Evolutionary conservation across 2,329 filamentous ascomycete species (phyloP), one percentile per base, ranked within the genome.

Genomic region (Botrytis aclada): DNA sequence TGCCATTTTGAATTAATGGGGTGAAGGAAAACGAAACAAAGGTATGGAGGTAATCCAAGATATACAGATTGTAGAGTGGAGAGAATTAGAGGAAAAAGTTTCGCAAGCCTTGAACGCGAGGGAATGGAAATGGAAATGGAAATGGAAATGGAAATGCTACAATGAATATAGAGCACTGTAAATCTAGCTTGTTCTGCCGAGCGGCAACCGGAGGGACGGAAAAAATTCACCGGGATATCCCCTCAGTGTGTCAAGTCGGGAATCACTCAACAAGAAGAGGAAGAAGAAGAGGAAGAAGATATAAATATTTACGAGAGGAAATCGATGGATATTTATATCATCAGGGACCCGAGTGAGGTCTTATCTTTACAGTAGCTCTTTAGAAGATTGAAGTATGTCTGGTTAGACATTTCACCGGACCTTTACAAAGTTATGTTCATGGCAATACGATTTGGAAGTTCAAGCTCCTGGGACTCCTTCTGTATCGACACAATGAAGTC

Each of bases 1-100:
- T 84, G 94, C 93, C 95, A 98, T 98, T 87, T 84, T 87, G 84
- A 83, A 82, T 79, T 47, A 69, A 58, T 65, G 71, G 60, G 12
- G 32, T 70, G 74, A 45, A 32, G 65, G 66, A 69, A 73, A 70
- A 77, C 75, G 77, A 76, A 77, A 78, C 77, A 79, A 78, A 80
- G 78, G 76, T 76, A 63, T 71, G 60, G 58, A 71, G 22, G 63
- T 72, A 65, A 73, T 62, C 51, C 58, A 62, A 73, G 71, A 69
- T 63, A 71, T 63, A 71, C 41, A 51, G 18, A 69, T 60, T 58
- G 32, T 6, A 70, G 60, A 56, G 22, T 62, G 58, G 61, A 54
- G 56, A 29, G 43, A 58, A 41, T 25, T 20, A 56, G 47, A 34
- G 34, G 39, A 22, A 67, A 66, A 69, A 69, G 54, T n/a, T 69